Percentiles rank a stretch among this genome's conserved stretches.
These are phyloP conservation scores for Reutealis trisperma DNA, from an alignment of 345 rosid species.

Conservation along the genomic window DNA sequence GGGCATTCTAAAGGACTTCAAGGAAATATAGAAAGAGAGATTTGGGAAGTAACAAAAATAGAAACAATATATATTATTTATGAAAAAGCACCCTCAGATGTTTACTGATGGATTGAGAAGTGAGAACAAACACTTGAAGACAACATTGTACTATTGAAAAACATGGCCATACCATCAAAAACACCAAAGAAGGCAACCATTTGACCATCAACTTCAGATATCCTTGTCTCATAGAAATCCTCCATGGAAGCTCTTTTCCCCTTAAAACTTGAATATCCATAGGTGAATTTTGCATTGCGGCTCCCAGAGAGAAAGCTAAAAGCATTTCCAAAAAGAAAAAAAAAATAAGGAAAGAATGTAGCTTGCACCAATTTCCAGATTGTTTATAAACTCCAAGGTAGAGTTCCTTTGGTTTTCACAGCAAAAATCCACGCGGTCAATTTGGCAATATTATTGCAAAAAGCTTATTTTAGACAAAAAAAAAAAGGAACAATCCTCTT, in stretches of 20 bases:
- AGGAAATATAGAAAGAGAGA: background rate
- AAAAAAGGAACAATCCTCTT: no score
- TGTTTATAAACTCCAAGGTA: background rate
- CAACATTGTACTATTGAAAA: background rate
- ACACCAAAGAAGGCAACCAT: slow-evolving; percentile 63
- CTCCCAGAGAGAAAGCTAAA: slow-evolving; percentile 41
- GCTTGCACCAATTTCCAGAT: background rate
- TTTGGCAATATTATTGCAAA: no score
- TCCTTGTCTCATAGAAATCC: slow-evolving; percentile 60
- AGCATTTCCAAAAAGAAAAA: background rate
- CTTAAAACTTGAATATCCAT: slow-evolving; percentile 59
- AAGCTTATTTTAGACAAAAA: no score
- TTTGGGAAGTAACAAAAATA: no score
- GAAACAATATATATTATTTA: background rate
- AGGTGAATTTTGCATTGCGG: slow-evolving; percentile 39
- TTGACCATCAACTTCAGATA: slow-evolving; percentile 58
- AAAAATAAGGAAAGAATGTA: background rate
- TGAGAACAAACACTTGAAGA: background rate
- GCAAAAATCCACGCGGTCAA: background rate
- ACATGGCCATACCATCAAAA: slow-evolving; percentile 50
- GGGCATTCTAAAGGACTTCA: background rate
- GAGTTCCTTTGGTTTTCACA: background rate
- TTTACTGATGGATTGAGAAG: background rate
- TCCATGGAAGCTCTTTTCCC: slow-evolving; percentile 70
- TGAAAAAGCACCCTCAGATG: background rate